Percentiles rank a stretch among this genome's conserved stretches.
Evolutionary conservation across 2,329 filamentous ascomycete genomes (phyloP).

Genomic region (Pseudonectria foliicola): DNA sequence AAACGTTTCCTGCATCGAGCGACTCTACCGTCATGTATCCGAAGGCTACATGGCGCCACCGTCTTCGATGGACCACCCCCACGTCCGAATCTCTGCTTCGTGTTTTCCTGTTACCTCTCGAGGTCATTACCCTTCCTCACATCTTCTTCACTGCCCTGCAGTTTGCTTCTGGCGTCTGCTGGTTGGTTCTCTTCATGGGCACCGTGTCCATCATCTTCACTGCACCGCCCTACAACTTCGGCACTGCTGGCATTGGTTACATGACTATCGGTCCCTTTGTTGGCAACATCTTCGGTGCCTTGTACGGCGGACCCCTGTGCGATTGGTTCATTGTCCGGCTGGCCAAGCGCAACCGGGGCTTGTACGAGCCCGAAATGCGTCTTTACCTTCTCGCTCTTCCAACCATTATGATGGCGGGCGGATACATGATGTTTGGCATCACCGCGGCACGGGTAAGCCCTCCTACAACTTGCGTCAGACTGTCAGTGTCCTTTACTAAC

Average conservation of each 20-base stretch:
- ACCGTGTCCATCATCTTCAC: constrained; percentile 30
- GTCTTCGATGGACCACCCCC: constrained; percentile 13
- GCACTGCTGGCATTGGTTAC: constrained; percentile 18
- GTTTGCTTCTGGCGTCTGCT: constrained; percentile 25
- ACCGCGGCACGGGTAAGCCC: constrained; percentile 27
- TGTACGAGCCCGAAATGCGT: constrained; percentile 39
- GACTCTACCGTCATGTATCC: constrained; percentile 4
- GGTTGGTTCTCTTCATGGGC: constrained; percentile 18
- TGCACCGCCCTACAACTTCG: constrained; percentile 24
- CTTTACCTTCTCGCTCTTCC: constrained; percentile 26
- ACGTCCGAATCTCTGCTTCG: constrained; percentile 12
- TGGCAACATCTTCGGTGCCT: constrained; percentile 30
- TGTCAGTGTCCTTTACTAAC: not conserved
- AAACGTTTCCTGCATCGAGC: not conserved
- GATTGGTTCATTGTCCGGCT: constrained; percentile 32
- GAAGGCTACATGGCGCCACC: constrained; percentile 12
- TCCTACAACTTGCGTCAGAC: not conserved
- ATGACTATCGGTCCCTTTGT: constrained; percentile 27
- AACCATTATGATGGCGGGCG: constrained; percentile 26
- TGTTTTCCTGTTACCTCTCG: constrained; percentile 13
- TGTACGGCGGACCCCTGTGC: constrained; percentile 32
- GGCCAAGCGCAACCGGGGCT: constrained; percentile 31
- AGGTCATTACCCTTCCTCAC: constrained; percentile 27
- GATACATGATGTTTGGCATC: constrained; percentile 32
- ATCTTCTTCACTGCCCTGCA: constrained; percentile 33